phyloP scores from a whole-genome alignment of 106 monocot genomes.

The Posidonia australis region DNA sequence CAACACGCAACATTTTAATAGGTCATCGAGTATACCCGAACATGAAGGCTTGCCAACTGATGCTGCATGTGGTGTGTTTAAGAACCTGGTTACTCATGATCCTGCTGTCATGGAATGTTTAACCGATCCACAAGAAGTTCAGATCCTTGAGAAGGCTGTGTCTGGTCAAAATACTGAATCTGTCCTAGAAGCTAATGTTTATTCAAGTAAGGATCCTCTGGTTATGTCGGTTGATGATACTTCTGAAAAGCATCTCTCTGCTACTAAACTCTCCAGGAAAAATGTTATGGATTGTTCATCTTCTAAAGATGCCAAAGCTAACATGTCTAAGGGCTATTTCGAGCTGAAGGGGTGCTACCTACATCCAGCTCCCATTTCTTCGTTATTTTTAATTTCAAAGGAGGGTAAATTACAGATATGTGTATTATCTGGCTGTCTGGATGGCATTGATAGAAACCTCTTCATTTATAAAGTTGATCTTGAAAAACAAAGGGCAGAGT shows the following conservation, averaged over 20 bases:
- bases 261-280: slow-evolving; percentile 4
- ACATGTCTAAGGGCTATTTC: slow-evolving; percentile 18
- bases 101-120: neutral
- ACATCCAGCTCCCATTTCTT: slow-evolving; percentile 62
- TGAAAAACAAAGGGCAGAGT: slow-evolving; percentile 13
- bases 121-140: neutral
- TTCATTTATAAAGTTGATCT: slow-evolving; percentile 48
- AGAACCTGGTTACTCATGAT: neutral
- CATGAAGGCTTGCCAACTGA: neutral
- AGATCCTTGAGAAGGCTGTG: neutral
- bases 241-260: slow-evolving; percentile 3
- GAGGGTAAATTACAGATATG: slow-evolving; percentile 36
- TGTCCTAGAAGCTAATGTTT: slow-evolving; percentile 1
- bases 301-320: slow-evolving; percentile 7
- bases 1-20: slow-evolving; percentile 7
- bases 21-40: neutral
- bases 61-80: neutral
- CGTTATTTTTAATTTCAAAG: slow-evolving; percentile 33
- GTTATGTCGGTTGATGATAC: neutral
- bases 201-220: neutral
- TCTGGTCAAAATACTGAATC: neutral
- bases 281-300: slow-evolving; percentile 11
- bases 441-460: slow-evolving; percentile 31
- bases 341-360: slow-evolving; percentile 55
- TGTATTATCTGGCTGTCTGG: slow-evolving; percentile 51